Conservation (phyloP, 139 green algal genomes). For the Desmodesmus armatus region DNA sequence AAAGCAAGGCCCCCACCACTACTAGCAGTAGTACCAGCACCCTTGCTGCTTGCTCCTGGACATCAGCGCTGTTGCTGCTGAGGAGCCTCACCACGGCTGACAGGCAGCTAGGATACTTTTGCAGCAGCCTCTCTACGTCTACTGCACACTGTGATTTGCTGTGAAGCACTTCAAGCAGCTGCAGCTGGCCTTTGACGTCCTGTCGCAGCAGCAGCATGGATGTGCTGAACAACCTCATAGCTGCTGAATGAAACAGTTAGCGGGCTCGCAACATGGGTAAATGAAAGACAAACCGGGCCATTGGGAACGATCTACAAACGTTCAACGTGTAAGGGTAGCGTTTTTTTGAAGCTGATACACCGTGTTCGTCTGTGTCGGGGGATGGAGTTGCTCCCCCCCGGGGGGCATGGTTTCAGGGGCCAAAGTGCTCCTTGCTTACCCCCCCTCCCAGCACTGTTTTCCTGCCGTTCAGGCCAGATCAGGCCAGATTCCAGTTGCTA, state of each 20-base stretch:
- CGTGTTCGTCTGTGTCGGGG: too few relatives aligned
- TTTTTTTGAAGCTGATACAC: too few relatives aligned
- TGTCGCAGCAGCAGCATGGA: background rate
- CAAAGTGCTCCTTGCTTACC: too few relatives aligned
- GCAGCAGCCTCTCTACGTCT: background rate
- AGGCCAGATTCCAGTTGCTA: background rate
- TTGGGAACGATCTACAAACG: background rate
- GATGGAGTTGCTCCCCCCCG: too few relatives aligned
- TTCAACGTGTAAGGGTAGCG: background rate
- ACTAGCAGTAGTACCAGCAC: background rate
- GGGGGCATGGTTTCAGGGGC: too few relatives aligned
- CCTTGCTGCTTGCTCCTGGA: conserved; percentile 5
- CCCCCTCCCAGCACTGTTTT: too few relatives aligned
- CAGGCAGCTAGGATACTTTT: background rate
- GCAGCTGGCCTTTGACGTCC: background rate
- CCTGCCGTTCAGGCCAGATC: background rate
- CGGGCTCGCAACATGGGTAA: background rate
- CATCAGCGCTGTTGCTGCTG: background rate
- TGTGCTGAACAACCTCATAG: background rate
- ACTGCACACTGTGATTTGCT: background rate
- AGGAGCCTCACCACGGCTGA: too few relatives aligned
- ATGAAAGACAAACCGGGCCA: background rate
- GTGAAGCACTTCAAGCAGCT: conserved; percentile 1
- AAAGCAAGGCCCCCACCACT: too few relatives aligned
- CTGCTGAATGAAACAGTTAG: background rate